Evolutionary conservation across 2,329 filamentous ascomycete species (phyloP), one percentile per base, ranked within the genome.

Genomic region (Paramyrothecium roridum): DNA sequence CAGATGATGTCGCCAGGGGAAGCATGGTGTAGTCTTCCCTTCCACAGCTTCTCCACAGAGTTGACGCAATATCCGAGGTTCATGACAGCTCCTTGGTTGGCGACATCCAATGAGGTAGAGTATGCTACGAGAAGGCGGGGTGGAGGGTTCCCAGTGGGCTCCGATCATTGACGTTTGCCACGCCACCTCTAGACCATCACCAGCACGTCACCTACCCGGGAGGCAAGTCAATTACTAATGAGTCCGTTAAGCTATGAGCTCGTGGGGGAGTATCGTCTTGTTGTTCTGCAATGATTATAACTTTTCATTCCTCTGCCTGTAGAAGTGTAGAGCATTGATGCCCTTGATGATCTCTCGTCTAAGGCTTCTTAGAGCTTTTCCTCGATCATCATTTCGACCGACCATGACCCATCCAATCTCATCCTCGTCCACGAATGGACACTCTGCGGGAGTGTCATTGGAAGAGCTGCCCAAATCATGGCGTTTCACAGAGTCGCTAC

Each of bases 401-500:
- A 50, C 30, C 55, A 72, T 72, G 73, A 67, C 73, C 2, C 30
- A 37, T 8, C 49, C 26, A 19, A 17, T 37, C 16, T 51, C 49
- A 51, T 37, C 49, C n/a, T 2, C 30, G 30, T 26, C 22, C 53
- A 66, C 69, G 48, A 70, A 68, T 53, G 62, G 70, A n/a, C 34
- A 47, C 19, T 53, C 56, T 43, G 59, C 62, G 50, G 71, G 72
- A 56, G 64, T 69, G 37, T 72, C 78, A 33, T 70, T 88, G 50
- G 74, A 76, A 61, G 78, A 83, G 52, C 75, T 88, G 17, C 84
- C 84, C 43, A 88, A 87, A 67, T 81, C 84, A 55, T 88, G 85
- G 85, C 80, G 71, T 54, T 86, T 86, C 65, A 86, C 84, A 17
- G 79, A 80, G n/a, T 77, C 77, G 8, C 78, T 97, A 3, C 91